Evolutionary conservation across 2,329 filamentous ascomycete genomes (phyloP).

Genomic region (Sarocladium brachiariae): DNA sequence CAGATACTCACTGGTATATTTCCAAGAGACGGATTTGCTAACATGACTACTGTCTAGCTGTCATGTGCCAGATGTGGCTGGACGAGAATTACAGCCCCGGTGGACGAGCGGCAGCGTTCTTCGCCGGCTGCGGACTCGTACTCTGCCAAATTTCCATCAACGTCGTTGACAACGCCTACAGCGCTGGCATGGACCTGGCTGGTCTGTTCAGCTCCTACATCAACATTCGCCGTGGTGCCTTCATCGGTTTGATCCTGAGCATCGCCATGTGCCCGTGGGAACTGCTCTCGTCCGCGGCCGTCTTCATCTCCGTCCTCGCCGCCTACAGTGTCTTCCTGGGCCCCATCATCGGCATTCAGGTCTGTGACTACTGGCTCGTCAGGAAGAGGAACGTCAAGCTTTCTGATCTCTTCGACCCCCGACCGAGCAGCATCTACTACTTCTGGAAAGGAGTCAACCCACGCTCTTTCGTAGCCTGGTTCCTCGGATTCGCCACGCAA

Average conservation of each 20-base stretch:
- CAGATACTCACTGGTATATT: background rate
- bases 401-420: conserved; percentile 34
- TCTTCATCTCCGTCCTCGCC: conserved; percentile 25
- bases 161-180: conserved; percentile 22
- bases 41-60: background rate
- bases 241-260: conserved; percentile 24
- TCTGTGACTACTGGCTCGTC: conserved; percentile 32
- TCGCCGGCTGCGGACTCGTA: conserved; percentile 25
- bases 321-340: conserved; percentile 29
- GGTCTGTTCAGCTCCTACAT: conserved; percentile 23
- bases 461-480: conserved; percentile 23
- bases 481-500: conserved; percentile 19
- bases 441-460: conserved; percentile 26
- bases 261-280: conserved; percentile 30
- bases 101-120: conserved; percentile 25
- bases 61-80: conserved; percentile 26
- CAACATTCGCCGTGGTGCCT: conserved; percentile 24
- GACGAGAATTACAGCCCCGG: conserved; percentile 16
- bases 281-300: conserved; percentile 22
- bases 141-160: conserved; percentile 30
- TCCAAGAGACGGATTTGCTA: background rate
- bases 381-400: conserved; percentile 32
- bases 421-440: conserved; percentile 30
- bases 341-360: conserved; percentile 34
- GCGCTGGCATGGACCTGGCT: conserved; percentile 24